Conservation (phyloP, 169 alveolate genomes). For the Pseudocohnilembus persalinus region DNA sequence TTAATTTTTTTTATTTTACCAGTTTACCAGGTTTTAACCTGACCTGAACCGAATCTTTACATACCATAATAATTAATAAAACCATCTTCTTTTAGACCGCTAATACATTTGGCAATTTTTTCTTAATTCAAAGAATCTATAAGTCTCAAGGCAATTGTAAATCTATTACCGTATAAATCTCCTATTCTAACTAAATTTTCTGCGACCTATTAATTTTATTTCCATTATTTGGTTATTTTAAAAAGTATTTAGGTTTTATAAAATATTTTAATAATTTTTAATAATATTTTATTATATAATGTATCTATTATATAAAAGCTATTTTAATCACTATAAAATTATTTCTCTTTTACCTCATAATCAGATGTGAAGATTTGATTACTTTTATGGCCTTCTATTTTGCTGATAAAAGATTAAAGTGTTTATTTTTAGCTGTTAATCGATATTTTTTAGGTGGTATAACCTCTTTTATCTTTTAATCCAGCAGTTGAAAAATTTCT, state of each 20-base stretch:
- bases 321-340: not conserved
- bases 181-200: slow-evolving; percentile 72
- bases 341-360: not conserved
- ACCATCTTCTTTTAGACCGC: slow-evolving; percentile 66
- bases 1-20: slow-evolving; percentile 68
- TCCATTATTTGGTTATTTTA: too few relatives aligned
- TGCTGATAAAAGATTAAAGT: slow-evolving; percentile 14
- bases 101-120: slow-evolving; percentile 57
- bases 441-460: slow-evolving; percentile 72
- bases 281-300: too few relatives aligned
- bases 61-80: slow-evolving; percentile 85
- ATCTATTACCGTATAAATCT: slow-evolving; percentile 77
- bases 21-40: slow-evolving; percentile 38
- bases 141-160: slow-evolving; percentile 76
- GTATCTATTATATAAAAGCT: slow-evolving; percentile 29
- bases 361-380: slow-evolving; percentile 3
- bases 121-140: slow-evolving; percentile 48
- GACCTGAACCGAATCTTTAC: slow-evolving; percentile 78
- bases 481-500: slow-evolving; percentile 65
- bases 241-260: too few relatives aligned
- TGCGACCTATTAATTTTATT: slow-evolving; percentile 59
- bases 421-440: slow-evolving; percentile 57
- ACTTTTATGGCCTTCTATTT: slow-evolving; percentile 24
- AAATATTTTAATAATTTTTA: too few relatives aligned
- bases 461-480: slow-evolving; percentile 84